A percentile compares a stretch with the other conserved stretches of the same genome.
Conservation (phyloP, 1,139 yeast genomes). For the Saccharomyces pastorianus region DNA sequence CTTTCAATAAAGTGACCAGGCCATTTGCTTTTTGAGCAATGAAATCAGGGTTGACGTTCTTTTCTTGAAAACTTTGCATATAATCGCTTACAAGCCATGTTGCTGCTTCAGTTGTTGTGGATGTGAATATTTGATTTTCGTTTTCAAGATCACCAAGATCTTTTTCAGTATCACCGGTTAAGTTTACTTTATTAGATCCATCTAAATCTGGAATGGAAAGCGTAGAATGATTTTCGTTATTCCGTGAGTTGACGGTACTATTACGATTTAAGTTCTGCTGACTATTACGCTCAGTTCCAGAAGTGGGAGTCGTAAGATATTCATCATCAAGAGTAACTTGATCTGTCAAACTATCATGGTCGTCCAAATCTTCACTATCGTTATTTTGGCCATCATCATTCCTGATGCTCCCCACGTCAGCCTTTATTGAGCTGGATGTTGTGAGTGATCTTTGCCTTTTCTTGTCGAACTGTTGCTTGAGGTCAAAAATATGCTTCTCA, state of each 20-base stretch:
- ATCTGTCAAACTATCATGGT: background rate
- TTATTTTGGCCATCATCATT: background rate
- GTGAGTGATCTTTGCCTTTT: slow-evolving; percentile 4
- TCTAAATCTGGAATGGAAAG: background rate
- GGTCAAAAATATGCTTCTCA: slow-evolving; percentile 21
- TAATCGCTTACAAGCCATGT: slow-evolving; percentile 45
- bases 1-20: slow-evolving; percentile 47
- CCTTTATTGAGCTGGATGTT: background rate
- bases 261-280: background rate
- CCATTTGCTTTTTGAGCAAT: slow-evolving; percentile 57
- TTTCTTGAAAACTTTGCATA: slow-evolving; percentile 38
- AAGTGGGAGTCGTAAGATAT: background rate
- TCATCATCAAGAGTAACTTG: background rate
- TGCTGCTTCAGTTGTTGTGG: slow-evolving; percentile 22
- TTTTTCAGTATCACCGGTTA: background rate
- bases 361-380: background rate
- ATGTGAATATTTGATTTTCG: background rate
- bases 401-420: slow-evolving; percentile 2
- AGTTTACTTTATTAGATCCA: background rate
- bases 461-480: slow-evolving; percentile 21
- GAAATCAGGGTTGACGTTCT: slow-evolving; percentile 39
- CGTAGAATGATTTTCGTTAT: background rate
- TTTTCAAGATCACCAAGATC: background rate
- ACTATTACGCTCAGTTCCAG: background rate
- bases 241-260: background rate